These are phyloP conservation scores for Penicillium sp. DNA, from an alignment of 2,329 filamentous ascomycete genomes.

Conservation along the genomic window DNA sequence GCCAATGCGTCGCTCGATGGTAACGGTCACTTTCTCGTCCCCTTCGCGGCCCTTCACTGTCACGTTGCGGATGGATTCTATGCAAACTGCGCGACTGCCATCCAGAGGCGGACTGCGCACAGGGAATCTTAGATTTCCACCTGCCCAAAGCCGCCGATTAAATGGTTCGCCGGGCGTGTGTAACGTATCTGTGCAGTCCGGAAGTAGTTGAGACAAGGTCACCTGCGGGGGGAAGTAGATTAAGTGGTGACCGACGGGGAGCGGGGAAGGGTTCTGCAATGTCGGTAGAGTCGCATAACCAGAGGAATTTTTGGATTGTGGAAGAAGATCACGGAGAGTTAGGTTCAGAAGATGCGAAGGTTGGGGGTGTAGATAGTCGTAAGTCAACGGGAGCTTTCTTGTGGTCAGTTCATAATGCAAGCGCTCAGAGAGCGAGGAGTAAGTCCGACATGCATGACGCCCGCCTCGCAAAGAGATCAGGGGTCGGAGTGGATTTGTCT, in stretches of 20 bases:
- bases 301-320: constrained; percentile 22
- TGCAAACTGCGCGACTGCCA: constrained; percentile 40
- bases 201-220: constrained; percentile 59
- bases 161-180: constrained; percentile 74
- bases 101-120: constrained; percentile 29
- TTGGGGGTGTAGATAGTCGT: constrained; percentile 60
- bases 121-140: constrained; percentile 64
- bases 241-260: constrained; percentile 66
- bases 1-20: constrained; percentile 54
- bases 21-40: constrained; percentile 59
- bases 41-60: constrained; percentile 49
- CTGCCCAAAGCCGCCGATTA: constrained; percentile 81
- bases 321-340: constrained; percentile 58
- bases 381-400: constrained; percentile 48
- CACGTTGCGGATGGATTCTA: constrained; percentile 49
- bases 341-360: constrained; percentile 64
- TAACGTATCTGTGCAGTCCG: constrained; percentile 79
- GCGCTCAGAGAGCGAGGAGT: constrained; percentile 36
- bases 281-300: constrained; percentile 34
- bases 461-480: constrained; percentile 7
- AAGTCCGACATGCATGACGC: constrained; percentile 11
- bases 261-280: constrained; percentile 22
- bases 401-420: constrained; percentile 46
- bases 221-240: constrained; percentile 80
- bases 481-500: constrained; percentile 1